A percentile compares a stretch with the other conserved stretches of the same genome.
These are phyloP conservation scores for Coniochaeta sp. DNA, from an alignment of 2,329 filamentous ascomycete species.

Conservation along the genomic window DNA sequence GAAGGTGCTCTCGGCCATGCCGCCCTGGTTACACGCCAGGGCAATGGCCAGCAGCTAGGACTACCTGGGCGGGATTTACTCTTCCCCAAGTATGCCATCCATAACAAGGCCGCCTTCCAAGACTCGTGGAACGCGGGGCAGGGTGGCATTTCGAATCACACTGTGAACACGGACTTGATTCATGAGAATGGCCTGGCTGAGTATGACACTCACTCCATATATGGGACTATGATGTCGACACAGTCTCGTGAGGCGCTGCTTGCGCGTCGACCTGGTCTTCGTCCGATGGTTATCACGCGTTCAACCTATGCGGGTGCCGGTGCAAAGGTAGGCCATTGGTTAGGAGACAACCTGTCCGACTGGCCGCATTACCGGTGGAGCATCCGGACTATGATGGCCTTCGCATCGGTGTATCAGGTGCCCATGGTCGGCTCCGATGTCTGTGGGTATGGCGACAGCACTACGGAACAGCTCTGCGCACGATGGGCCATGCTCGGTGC, in stretches of 20 bases:
- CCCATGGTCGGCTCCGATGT: constrained; percentile 67
- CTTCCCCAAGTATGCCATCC: constrained; percentile 56
- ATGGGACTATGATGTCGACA: constrained; percentile 68
- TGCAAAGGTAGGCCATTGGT: constrained; percentile 52
- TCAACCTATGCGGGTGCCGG: constrained; percentile 71
- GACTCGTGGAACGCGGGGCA: constrained; percentile 31
- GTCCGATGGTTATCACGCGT: constrained; percentile 67
- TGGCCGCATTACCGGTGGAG: constrained; percentile 53
- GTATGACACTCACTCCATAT: constrained; percentile 73
- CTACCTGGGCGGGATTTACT: constrained; percentile 57
- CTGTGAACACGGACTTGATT: constrained; percentile 59
- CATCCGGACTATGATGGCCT: constrained; percentile 52
- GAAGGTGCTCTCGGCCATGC: constrained; percentile 6
- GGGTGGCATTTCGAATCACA: constrained; percentile 45
- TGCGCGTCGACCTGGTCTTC: constrained; percentile 50
- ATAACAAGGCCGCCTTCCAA: constrained; percentile 47
- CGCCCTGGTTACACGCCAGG: constrained; percentile 12
- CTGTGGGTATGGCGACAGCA: constrained; percentile 65
- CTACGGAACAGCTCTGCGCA: constrained; percentile 61
- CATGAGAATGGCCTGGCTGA: constrained; percentile 60
- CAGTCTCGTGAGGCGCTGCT: constrained; percentile 60
- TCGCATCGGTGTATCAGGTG: constrained; percentile 58
- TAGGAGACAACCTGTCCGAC: constrained; percentile 46
- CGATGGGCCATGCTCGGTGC: constrained; percentile 70
- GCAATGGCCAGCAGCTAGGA: constrained; percentile 39